A percentile compares a stretch with the other conserved stretches of the same genome.
Evolutionary conservation across 2,329 filamentous ascomycete genomes (phyloP).

Genomic region (Xylaria sp.): DNA sequence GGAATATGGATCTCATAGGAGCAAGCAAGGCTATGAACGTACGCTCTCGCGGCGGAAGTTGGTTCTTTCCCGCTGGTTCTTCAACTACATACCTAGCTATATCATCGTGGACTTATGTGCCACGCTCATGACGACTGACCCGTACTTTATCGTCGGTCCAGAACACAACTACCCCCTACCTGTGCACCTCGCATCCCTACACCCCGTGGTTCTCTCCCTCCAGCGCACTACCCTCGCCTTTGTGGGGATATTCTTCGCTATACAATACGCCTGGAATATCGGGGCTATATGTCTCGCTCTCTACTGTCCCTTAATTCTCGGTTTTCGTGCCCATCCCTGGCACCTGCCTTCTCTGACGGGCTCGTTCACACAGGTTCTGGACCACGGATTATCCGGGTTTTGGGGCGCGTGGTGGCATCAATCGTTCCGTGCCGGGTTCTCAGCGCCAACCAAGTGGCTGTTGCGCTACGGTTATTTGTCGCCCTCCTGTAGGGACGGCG

Average conservation of each 20-base stretch:
- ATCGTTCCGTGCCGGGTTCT: conserved; percentile 77
- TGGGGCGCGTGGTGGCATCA: conserved; percentile 96
- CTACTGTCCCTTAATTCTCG: conserved; percentile 63
- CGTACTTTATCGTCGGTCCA: conserved; percentile 75
- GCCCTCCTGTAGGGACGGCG: conserved; percentile 64
- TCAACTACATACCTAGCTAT: conserved; percentile 66
- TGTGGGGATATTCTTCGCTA: conserved; percentile 66
- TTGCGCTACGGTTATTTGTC: conserved; percentile 52
- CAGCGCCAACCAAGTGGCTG: conserved; percentile 45
- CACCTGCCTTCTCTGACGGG: conserved; percentile 68
- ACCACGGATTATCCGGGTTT: conserved; percentile 79
- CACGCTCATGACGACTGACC: conserved; percentile 76
- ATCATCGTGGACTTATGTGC: conserved; percentile 77
- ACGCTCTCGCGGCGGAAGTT: conserved; percentile 58
- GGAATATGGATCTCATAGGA: conserved; percentile 55
- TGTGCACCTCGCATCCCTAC: conserved; percentile 56
- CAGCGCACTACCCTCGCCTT: conserved; percentile 69
- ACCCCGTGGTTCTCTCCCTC: conserved; percentile 59
- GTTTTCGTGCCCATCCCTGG: conserved; percentile 63
- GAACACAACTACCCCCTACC: conserved; percentile 57
- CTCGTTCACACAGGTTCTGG: conserved; percentile 64
- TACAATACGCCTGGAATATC: conserved; percentile 70
- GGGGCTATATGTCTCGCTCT: conserved; percentile 68
- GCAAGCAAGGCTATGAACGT: conserved; percentile 59
- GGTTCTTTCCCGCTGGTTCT: conserved; percentile 57